These are phyloP conservation scores for Oryza punctata DNA, from an alignment of 176 grass and related monocot genomes.

Conservation along the genomic window DNA sequence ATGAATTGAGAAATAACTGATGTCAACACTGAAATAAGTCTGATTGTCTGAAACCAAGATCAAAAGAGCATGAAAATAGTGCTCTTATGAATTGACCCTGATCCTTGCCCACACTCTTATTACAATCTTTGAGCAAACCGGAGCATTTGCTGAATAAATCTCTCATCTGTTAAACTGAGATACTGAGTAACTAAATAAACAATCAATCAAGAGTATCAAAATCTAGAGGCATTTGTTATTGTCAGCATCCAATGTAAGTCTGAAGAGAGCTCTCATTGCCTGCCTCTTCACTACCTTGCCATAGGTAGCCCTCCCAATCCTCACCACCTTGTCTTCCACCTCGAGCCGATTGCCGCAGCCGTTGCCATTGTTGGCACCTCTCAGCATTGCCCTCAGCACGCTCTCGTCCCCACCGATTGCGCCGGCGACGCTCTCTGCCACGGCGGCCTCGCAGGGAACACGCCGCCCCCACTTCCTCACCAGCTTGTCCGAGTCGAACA, in stretches of 20 bases:
- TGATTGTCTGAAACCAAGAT: constrained; percentile 31
- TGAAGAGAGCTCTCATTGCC: constrained; percentile 70
- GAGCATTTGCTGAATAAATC: constrained; percentile 34
- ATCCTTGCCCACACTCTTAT: neutral
- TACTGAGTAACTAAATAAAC: neutral
- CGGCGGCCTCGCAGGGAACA: constrained; percentile 41
- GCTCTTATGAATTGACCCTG: constrained; percentile 30
- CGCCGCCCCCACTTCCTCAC: constrained; percentile 63
- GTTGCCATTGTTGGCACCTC: constrained; percentile 46
- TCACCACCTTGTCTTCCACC: constrained; percentile 79
- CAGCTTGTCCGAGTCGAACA: constrained; percentile 69
- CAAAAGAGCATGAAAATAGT: constrained; percentile 42
- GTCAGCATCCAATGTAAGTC: constrained; percentile 35
- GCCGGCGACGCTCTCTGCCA: constrained; percentile 51
- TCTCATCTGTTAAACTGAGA: neutral
- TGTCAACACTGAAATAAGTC: constrained; percentile 24
- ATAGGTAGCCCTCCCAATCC: constrained; percentile 71
- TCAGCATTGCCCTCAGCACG: constrained; percentile 57
- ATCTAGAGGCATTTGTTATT: constrained; percentile 37
- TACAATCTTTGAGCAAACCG: constrained; percentile 36
- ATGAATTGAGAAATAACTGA: constrained; percentile 21
- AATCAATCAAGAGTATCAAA: neutral
- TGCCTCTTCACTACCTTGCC: constrained; percentile 87
- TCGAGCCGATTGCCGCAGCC: constrained; percentile 48
- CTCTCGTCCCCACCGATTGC: constrained; percentile 60